Evolutionary conservation across 1,284 basidiomycete genomes (phyloP).

Genomic region (Pulveroboletus ridleyi): DNA sequence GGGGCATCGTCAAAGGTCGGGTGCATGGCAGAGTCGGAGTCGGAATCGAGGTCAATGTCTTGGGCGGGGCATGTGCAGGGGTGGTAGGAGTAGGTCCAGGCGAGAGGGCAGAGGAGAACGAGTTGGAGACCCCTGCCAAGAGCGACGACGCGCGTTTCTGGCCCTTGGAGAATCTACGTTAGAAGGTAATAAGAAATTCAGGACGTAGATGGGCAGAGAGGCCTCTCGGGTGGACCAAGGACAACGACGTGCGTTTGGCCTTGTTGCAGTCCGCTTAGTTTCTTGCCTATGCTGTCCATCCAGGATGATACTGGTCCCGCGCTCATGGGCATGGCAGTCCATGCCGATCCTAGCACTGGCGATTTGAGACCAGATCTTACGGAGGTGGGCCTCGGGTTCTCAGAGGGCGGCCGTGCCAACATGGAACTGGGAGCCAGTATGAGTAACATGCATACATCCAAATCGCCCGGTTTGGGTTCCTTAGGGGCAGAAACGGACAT

Average conservation of each 20-base stretch:
- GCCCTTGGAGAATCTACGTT: constrained; percentile 58
- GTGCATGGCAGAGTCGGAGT: constrained; percentile 2
- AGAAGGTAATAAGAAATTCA: not conserved
- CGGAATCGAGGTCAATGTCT: constrained; percentile 22
- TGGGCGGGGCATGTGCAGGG: constrained; percentile 21
- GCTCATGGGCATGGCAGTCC: constrained; percentile 33
- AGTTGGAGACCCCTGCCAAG: constrained; percentile 67
- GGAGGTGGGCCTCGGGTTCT: not conserved
- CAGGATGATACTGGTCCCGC: constrained; percentile 41
- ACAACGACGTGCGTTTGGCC: constrained; percentile 51
- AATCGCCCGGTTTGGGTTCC: constrained; percentile 3
- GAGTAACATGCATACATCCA: constrained; percentile 21
- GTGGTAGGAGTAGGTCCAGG: constrained; percentile 36
- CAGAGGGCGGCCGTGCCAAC: constrained; percentile 3
- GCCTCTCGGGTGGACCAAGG: not conserved
- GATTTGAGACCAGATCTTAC: not conserved
- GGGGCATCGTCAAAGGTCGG: constrained; percentile 1
- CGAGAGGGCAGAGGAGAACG: constrained; percentile 57
- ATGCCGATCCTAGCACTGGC: constrained; percentile 8
- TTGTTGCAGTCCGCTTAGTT: constrained; percentile 63
- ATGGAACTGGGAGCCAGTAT: constrained; percentile 18
- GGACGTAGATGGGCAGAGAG: not conserved
- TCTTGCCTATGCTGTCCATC: constrained; percentile 64
- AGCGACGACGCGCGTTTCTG: constrained; percentile 73
- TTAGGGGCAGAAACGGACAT: not conserved